phyloP scores from a whole-genome alignment of 257 asterid genomes.

The Solanum appendiculatum region DNA sequence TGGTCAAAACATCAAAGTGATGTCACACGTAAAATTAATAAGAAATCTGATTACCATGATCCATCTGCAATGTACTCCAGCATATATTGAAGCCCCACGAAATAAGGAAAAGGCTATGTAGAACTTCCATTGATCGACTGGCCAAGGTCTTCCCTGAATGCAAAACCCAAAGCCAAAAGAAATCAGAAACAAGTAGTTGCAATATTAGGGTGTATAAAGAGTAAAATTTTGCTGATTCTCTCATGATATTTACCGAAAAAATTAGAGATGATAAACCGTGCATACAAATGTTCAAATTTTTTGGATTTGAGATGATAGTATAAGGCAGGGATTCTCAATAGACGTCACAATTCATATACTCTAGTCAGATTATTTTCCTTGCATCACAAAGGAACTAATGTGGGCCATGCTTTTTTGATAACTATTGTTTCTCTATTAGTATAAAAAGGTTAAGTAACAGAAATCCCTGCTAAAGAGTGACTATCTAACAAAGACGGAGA shows the following conservation, averaged over 20 bases:
- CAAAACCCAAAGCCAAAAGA: slow-evolving; percentile 7
- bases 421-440: background rate
- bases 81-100: slow-evolving; percentile 85
- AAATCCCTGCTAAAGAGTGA: background rate
- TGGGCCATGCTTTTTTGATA: background rate
- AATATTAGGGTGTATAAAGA: background rate
- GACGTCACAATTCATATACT: background rate
- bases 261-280: background rate
- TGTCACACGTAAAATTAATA: background rate
- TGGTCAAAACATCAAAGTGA: background rate
- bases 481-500: background rate
- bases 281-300: background rate
- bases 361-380: background rate
- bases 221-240: background rate
- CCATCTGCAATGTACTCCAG: slow-evolving; percentile 90
- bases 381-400: background rate
- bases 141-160: slow-evolving; percentile 87
- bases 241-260: background rate
- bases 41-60: slow-evolving; percentile 42
- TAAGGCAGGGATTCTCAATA: background rate
- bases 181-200: background rate
- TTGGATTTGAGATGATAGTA: background rate
- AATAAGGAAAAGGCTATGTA: slow-evolving; percentile 84
- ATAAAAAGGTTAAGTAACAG: background rate
- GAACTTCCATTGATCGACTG: slow-evolving; percentile 77